Base-by-base conservation (phyloP, 177 flowering plant species). In the Vitis hybrid region DNA sequence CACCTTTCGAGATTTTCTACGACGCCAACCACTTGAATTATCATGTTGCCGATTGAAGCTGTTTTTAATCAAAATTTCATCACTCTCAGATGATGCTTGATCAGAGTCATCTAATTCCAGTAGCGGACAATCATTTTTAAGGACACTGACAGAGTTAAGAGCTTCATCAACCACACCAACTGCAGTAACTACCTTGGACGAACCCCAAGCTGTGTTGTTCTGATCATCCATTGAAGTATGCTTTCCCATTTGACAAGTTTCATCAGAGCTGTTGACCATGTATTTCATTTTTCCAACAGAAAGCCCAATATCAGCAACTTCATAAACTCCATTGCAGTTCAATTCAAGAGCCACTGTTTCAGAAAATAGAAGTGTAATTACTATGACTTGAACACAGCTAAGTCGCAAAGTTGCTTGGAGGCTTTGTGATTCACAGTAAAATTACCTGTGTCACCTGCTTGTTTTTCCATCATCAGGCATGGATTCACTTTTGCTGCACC, bases 1-100 rank as follows among this genome's bases (percentile, higher is more conserved):
- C 64, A 81, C 75, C 75, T 89, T 89, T 61, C 70, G 78, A 67
- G 76, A 46, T 76, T 76, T 83, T 51, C 71, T 75, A 62, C 74
- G 71, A 14, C 66, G 82, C 54, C 65, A 77, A 66, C 69, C 73
- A 71, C 73, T 57, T 64, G 77, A 65, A 65, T 66, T 65, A 50
- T 70, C 80, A 53, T 9, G 13, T 59, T 75, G 65, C 68, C 54
- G 51, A 67, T 69, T 35, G 65, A 71, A 63, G 58, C 56, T 76
- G 65, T 67, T 64, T 63, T 59, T 72, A 52, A 51, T 46, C 65
- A 73, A 51, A 14, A 67, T 71, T 58, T 73, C 82, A 58, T 74
- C 70, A 73, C 74, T 75, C 66, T 72, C 80, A 67, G 83, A 72
- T 65, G 72, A 68, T 48, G 48, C 64, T 72, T 62, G 5, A 61